These are phyloP conservation scores for Pythium rishiriense DNA, from an alignment of 352 stramenopile genomes.

Conservation along the genomic window DNA sequence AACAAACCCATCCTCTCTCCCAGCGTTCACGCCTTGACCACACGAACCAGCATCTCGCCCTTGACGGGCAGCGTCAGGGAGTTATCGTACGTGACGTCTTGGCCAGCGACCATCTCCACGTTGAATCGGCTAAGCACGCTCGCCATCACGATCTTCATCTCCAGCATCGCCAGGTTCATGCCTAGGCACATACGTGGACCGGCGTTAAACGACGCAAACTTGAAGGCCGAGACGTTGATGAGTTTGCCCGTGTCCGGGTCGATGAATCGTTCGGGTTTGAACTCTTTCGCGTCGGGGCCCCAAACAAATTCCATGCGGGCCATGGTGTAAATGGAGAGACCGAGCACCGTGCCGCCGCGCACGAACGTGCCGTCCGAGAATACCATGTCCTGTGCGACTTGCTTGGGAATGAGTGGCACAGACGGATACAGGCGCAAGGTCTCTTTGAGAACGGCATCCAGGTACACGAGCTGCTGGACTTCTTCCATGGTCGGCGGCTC, in stretches of 20 bases:
- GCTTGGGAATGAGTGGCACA: constrained; percentile 40
- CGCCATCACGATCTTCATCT: constrained; percentile 73
- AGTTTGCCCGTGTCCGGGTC: constrained; percentile 21
- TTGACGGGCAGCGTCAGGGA: constrained; percentile 58
- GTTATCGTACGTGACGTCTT: constrained; percentile 43
- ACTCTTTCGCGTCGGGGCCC: constrained; percentile 30
- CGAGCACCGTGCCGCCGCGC: constrained; percentile 22
- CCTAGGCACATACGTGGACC: constrained; percentile 53
- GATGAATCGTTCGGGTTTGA: constrained; percentile 36
- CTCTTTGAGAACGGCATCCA: constrained; percentile 35
- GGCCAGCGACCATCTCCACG: constrained; percentile 32
- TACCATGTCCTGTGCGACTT: constrained; percentile 28
- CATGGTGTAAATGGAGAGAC: constrained; percentile 34
- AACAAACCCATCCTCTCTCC: constrained; percentile 42
- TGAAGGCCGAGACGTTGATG: constrained; percentile 33
- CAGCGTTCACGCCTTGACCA: constrained; percentile 41
- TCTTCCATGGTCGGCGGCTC: constrained; percentile 29
- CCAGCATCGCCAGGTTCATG: constrained; percentile 64
- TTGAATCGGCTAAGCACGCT: constrained; percentile 64
- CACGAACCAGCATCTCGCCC: constrained; percentile 19
- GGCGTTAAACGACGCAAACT: constrained; percentile 51
- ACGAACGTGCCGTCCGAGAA: constrained; percentile 42
- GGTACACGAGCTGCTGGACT: constrained; percentile 20
- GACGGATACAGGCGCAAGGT: constrained; percentile 41
- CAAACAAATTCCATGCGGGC: constrained; percentile 33